Evolutionary conservation across 2,329 filamentous ascomycete species (phyloP).

Genomic region (Talaromyces sp.): DNA sequence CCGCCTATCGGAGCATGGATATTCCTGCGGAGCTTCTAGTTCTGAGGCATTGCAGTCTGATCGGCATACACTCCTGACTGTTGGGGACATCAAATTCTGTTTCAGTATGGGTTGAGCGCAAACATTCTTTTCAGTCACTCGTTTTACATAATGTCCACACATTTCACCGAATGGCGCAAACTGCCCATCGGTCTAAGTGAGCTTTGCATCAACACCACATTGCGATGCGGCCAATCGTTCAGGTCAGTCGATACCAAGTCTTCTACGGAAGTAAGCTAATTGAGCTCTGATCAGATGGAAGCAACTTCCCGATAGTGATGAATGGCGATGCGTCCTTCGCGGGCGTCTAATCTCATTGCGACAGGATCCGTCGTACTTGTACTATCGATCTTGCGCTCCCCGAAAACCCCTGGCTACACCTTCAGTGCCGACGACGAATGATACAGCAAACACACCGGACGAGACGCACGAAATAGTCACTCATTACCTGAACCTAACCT

Average conservation of each 20-base stretch:
- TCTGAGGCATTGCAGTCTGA: neutral
- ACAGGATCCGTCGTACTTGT: constrained; percentile 74
- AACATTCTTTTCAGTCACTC: neutral
- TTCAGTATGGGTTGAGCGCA: constrained; percentile 19
- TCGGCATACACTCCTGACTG: neutral
- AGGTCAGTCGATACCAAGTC: constrained; percentile 44
- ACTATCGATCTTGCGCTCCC: constrained; percentile 72
- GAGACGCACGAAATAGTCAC: constrained; percentile 72
- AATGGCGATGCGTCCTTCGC: constrained; percentile 87
- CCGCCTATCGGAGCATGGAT: constrained; percentile 15
- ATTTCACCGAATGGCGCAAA: constrained; percentile 78
- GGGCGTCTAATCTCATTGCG: constrained; percentile 81
- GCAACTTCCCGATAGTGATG: constrained; percentile 67
- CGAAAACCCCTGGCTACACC: constrained; percentile 30
- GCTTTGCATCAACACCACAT: constrained; percentile 88
- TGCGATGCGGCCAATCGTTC: constrained; percentile 95
- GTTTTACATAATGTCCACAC: constrained; percentile 38
- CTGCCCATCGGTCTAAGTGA: constrained; percentile 79
- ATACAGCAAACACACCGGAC: constrained; percentile 44
- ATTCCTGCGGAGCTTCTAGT: neutral
- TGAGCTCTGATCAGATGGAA: constrained; percentile 65
- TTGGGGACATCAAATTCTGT: neutral
- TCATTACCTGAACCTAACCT: constrained; percentile 81
- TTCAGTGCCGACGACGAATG: constrained; percentile 24
- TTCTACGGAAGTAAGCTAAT: neutral